Base-by-base conservation (phyloP, 495 filamentous ascomycete genomes). In the Neurospora tetraspora region DNA sequence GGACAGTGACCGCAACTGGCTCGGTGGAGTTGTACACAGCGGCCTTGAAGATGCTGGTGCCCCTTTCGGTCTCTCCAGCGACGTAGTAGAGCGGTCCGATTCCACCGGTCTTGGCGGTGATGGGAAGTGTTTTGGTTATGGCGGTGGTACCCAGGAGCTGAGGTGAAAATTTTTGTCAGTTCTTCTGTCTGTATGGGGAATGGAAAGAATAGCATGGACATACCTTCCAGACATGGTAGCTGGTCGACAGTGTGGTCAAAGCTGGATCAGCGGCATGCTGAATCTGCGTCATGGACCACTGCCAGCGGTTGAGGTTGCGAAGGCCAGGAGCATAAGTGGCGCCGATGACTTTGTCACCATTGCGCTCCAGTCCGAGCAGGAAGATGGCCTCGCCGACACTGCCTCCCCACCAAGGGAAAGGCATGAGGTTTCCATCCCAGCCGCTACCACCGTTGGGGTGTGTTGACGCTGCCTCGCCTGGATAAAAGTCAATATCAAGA, bases 281-380 rank as follows among this genome's bases (percentile, higher is more conserved):
- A 9, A 89, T 81, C 18, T 86, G 75, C 71, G 86, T 78, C 76
- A 85, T 75, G 47, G 76, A 75, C 82, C 83, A 84, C 45, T 85
- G 81, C 81, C 80, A 83, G 27, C 80, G 75, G 73, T 84, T 82
- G 73, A 84, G 75, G 61, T 81, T 82, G 61, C 82, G 78, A 53
- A 85, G 73, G 3, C 80, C 77, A 10, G 83, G 83, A 12, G 82
- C 81, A 61, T 81, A 83, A 71, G 77, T 76, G 20, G 81, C 75
- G 59, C 77, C 87, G 37, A 81, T 80, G 65, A 85, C 81, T 68
- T 82, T 83, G 69, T 91, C 86, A 5, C 85, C 84, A 77, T 93
- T 92, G 31, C 89, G 83, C 80, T 93, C 91, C 53, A 88, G 84
- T 36, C 89, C 90, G 42, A 93, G 85, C 74, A 91, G 85, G 73